These are phyloP conservation scores for Phytophthora vignae DNA, from an alignment of 352 stramenopile genomes.

Conservation along the genomic window DNA sequence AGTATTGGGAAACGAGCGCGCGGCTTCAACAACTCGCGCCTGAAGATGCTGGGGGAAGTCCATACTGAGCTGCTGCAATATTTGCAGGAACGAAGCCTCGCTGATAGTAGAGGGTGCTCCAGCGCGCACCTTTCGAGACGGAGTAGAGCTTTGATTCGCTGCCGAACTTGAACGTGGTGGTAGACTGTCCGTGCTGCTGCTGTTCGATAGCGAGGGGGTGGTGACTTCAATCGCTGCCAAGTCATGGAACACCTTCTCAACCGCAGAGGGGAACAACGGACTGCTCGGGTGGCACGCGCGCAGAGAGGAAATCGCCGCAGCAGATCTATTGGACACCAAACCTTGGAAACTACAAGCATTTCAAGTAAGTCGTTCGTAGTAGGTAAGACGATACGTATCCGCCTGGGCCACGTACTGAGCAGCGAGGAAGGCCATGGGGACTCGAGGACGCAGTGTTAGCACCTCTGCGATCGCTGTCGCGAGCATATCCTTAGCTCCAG, in stretches of 20 bases:
- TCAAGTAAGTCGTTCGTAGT: not conserved
- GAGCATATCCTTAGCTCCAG: conserved; percentile 33
- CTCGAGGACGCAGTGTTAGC: conserved; percentile 29
- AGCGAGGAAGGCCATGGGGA: conserved; percentile 32
- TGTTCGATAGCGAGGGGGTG: conserved; percentile 1
- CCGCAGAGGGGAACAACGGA: conserved; percentile 24
- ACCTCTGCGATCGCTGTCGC: conserved; percentile 26
- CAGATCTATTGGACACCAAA: conserved; percentile 17
- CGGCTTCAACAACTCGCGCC: conserved; percentile 16
- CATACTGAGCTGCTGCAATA: conserved; percentile 31
- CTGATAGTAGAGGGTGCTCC: conserved; percentile 17
- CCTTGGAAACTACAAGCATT: conserved; percentile 31
- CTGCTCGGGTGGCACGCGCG: conserved; percentile 28
- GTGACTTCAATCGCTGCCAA: conserved; percentile 12
- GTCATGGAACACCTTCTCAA: conserved; percentile 32
- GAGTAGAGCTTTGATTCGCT: not conserved
- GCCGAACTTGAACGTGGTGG: conserved; percentile 10
- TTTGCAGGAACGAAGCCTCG: conserved; percentile 22
- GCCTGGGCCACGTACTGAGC: conserved; percentile 22
- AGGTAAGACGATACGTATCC: not conserved
- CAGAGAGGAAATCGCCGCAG: conserved; percentile 19
- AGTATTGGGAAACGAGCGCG: not conserved
- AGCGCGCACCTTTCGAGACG: conserved; percentile 11
- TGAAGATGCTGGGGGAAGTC: conserved; percentile 33
- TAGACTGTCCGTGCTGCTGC: conserved; percentile 6